Percentiles rank a stretch among this genome's conserved stretches.
phyloP scores from a whole-genome alignment of 2,329 filamentous ascomycete species.

The Exophiala aquamarina region DNA sequence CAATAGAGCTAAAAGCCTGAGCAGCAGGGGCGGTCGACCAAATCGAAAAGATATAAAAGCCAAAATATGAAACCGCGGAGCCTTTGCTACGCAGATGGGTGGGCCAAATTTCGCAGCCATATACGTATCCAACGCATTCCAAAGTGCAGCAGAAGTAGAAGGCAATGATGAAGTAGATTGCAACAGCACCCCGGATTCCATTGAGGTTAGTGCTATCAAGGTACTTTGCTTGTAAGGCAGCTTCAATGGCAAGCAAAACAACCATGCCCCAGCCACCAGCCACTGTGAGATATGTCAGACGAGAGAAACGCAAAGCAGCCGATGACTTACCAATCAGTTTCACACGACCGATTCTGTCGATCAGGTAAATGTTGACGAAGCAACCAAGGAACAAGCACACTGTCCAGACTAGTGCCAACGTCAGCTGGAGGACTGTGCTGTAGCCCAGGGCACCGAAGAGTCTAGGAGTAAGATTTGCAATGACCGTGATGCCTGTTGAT shows the following conservation, averaged over 20 bases:
- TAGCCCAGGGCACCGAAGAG: constrained; percentile 11
- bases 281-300: constrained; percentile 32
- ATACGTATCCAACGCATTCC: constrained; percentile 2
- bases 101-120: constrained; percentile 9
- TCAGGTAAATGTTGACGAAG: constrained; percentile 27
- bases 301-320: neutral
- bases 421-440: neutral
- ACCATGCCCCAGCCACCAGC: constrained; percentile 38
- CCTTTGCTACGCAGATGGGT: constrained; percentile 12
- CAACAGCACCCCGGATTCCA: constrained; percentile 35
- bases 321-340: constrained; percentile 6
- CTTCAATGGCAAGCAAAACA: constrained; percentile 36
- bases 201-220: constrained; percentile 33
- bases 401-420: constrained; percentile 4
- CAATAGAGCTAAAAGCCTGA: neutral
- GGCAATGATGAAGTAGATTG: constrained; percentile 41
- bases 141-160: constrained; percentile 37
- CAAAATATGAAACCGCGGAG: neutral
- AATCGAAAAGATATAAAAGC: neutral
- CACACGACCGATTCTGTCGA: constrained; percentile 21
- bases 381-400: constrained; percentile 29
- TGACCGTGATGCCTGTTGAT: constrained; percentile 32
- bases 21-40: neutral
- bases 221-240: constrained; percentile 36
- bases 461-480: constrained; percentile 29